Base-by-base conservation (phyloP, 2,329 filamentous ascomycete species). In the Aspergillus fumigatiaffinis region DNA sequence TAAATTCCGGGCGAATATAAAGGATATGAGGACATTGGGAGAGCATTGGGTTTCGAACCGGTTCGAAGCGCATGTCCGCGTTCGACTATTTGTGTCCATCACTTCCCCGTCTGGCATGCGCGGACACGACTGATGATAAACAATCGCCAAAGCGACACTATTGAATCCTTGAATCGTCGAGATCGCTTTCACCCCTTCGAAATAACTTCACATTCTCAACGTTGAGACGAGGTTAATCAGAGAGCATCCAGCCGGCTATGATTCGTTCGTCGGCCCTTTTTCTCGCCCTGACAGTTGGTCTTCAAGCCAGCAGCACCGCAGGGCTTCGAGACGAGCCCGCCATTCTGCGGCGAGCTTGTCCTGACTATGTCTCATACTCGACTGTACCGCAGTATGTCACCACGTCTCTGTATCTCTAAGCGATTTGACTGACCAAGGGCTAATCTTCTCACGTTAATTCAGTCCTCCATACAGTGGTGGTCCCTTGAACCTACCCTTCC, bases 401-500 rank as follows among this genome's bases (percentile, higher is more conserved):
- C 14, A 26, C 10, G n/a, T 4, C 7, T 23, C 21, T 5, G n/a
- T 44, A 51, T 55, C 20, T 4, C 29, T 29, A 46, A 29, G 21
- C 2, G n/a, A 38, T 8, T 35, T 5, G 23, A 35, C 12, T 32
- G 49, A 26, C 14, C 17, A 35, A 4, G 21, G 23, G 32, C 29
- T 51, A 21, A 44, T 41, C 10, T 21, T 23, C 41, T n/a, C 20
- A 17, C 26, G 29, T 35, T 20, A 7, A 21, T 21, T 41, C 60
- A 96, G 92, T 72, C 82, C 81, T 21, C 94, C 94, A 1, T 84
- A 88, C 60, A 96, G 91, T 73, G 80, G 87, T 21, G 94, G 94
- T 1, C 88, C 89, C 4, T 81, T 95, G 68, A 80, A 82, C 53
- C 82, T 99, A 1, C 92, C 94, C 0, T 97, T 86, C 73, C 94